A percentile compares a stretch with the other conserved stretches of the same genome.
phyloP scores from a whole-genome alignment of 345 rosid genomes.

The Brassica juncea region DNA sequence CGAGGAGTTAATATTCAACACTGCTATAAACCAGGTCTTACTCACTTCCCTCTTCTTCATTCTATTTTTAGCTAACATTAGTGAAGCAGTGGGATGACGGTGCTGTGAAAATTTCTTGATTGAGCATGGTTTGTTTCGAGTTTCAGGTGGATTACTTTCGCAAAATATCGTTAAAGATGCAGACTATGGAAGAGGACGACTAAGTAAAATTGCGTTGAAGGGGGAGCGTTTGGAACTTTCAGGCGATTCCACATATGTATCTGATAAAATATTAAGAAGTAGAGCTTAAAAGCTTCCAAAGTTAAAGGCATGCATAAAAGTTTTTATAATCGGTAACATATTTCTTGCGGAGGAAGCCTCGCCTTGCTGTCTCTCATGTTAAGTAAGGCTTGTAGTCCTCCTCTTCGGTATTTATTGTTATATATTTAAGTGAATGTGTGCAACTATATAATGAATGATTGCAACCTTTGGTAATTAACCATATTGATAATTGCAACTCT shows the following conservation, averaged over 20 bases:
- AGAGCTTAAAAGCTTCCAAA: background rate
- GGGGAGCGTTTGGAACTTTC: background rate
- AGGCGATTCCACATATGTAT: background rate
- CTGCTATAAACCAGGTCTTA: constrained; percentile 21
- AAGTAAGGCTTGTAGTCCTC: background rate
- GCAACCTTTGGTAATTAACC: too few relatives aligned
- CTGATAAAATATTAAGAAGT: background rate
- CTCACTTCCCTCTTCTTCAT: background rate
- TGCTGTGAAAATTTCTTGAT: background rate
- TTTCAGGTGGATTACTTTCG: constrained; percentile 67
- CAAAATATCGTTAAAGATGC: constrained; percentile 75
- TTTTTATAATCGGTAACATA: background rate
- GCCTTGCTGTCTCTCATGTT: constrained; percentile 1
- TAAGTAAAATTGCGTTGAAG: constrained; percentile 36
- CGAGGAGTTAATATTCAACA: constrained; percentile 29
- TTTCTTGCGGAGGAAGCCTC: background rate
- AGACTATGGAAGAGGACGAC: constrained; percentile 49
- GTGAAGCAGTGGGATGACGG: background rate
- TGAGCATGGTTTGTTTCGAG: background rate
- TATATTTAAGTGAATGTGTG: too few relatives aligned
- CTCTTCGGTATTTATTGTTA: background rate
- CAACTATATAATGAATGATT: too few relatives aligned
- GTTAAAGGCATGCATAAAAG: background rate
- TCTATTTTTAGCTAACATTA: background rate
- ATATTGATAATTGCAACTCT: too few relatives aligned